Base-by-base conservation (phyloP, 352 stramenopile species). In the Globisporangium lucens region DNA sequence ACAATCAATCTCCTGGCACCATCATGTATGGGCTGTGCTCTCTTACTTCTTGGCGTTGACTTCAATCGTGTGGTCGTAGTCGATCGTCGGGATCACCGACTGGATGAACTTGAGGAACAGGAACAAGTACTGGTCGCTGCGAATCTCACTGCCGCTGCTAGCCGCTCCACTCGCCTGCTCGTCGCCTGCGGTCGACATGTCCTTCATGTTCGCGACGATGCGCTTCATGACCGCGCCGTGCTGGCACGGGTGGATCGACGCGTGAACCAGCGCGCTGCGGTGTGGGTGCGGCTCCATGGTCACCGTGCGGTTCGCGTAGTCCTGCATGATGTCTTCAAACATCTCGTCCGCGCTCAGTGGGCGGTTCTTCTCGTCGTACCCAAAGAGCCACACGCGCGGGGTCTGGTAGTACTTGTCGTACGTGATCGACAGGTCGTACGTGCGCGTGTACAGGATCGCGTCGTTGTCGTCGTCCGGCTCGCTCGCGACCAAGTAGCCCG, bases 331-430 rank as follows among this genome's bases (percentile, higher is more conserved):
- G 83, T 99, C 98, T 72, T 99, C 90, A 82, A 99, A 98, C 87
- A 99, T 98, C 73, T 98, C 79, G 30, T 97, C 85, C 36, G 85
- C 84, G 22, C 80, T 94, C 57, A 99, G 77, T 29, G 96, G 95
- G 53, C 85, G 80, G 49, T 79, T 88, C 63, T 78, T 80, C 71
- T 98, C 93, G 59, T 98, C 83, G 74, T 98, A 99, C 36, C 98
- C 97, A 74, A 98, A 97, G 38, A 99, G 93, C 91, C 93, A 99
- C 63, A 99, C 94, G 53, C 97, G 92, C n/a, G 98, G 98, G 49
- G 97, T 99, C 82, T 99, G 97, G 73, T 99, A 99, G 80, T 99
- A 99, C 78, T 99, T 99, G 82, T 99, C 98, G 82, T 99, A 99
- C 43, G 96, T 99, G 70, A 99, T 99, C 65, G 82, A 97, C 13